Evolutionary conservation across 192 early-diverging fungal species (phyloP).

Genomic region (Geranomyces variabilis): DNA sequence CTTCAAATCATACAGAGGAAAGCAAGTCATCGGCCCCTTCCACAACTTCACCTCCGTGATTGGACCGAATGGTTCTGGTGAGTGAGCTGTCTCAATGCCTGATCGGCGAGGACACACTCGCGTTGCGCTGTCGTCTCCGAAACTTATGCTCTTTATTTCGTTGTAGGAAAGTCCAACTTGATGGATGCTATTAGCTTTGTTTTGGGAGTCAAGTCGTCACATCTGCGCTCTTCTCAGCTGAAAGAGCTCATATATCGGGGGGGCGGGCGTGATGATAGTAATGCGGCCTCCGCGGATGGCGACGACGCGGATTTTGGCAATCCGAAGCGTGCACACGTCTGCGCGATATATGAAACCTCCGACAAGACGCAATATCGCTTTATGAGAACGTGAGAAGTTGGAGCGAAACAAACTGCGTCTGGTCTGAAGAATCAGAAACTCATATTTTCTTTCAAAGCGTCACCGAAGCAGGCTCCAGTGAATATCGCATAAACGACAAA

Average conservation of each 20-base stretch:
- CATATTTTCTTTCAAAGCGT: constrained; percentile 14
- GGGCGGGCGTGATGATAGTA: constrained; percentile 39
- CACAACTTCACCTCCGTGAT: constrained; percentile 92
- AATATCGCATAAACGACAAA: constrained; percentile 86
- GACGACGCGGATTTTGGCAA: constrained; percentile 41
- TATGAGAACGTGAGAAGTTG: constrained; percentile 64
- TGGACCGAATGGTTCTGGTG: constrained; percentile 96
- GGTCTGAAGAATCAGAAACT: no score
- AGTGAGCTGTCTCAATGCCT: background rate
- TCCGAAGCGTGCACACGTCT: constrained; percentile 65
- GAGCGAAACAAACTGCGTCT: no score
- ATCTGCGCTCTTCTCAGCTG: constrained; percentile 86
- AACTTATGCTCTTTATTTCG: background rate
- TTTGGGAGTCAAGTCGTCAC: constrained; percentile 88
- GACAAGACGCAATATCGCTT: constrained; percentile 68
- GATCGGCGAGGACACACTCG: background rate
- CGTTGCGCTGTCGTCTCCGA: background rate
- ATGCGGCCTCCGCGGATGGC: constrained; percentile 38
- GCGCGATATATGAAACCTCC: constrained; percentile 79
- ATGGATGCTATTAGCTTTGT: constrained; percentile 99
- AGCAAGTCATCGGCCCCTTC: constrained; percentile 93
- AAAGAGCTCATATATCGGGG: constrained; percentile 90
- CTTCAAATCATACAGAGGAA: constrained; percentile 99
- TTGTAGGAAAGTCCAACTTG: constrained; percentile 90
- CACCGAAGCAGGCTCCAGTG: constrained; percentile 64